Evolutionary conservation across 257 asterid genomes (phyloP).

Genomic region (Fraxinus quadrangulata): DNA sequence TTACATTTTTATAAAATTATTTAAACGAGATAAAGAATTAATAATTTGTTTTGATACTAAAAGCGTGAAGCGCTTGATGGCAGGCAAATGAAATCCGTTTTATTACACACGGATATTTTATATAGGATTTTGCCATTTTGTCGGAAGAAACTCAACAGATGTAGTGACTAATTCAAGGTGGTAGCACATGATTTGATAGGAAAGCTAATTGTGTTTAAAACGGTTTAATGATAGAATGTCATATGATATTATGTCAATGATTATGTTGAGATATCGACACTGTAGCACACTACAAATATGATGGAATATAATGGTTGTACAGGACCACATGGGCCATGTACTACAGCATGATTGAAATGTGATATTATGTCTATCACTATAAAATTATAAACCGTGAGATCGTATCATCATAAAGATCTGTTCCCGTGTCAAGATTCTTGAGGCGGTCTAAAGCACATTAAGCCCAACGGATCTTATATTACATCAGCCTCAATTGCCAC

Average conservation of each 20-base stretch:
- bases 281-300: background rate
- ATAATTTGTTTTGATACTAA: background rate
- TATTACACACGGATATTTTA: too few species aligned
- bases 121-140: too few species aligned
- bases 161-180: too few species aligned
- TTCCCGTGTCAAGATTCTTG: background rate
- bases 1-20: background rate
- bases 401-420: slow-evolving; percentile 11
- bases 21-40: background rate
- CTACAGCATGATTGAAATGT: too few species aligned
- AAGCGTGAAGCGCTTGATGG: slow-evolving; percentile 29
- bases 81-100: slow-evolving; percentile 29
- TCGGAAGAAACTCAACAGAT: too few species aligned
- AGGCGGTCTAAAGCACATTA: slow-evolving; percentile 30
- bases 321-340: too few species aligned
- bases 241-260: too few species aligned
- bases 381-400: slow-evolving; percentile 37
- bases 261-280: too few species aligned
- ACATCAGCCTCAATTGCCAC: slow-evolving; percentile 33
- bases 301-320: too few species aligned
- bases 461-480: slow-evolving; percentile 29
- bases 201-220: too few species aligned
- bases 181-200: too few species aligned
- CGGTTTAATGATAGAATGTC: too few species aligned
- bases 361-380: slow-evolving; percentile 3